Base-by-base conservation (phyloP, 352 stramenopile genomes). In the Phytophthora idaei region DNA sequence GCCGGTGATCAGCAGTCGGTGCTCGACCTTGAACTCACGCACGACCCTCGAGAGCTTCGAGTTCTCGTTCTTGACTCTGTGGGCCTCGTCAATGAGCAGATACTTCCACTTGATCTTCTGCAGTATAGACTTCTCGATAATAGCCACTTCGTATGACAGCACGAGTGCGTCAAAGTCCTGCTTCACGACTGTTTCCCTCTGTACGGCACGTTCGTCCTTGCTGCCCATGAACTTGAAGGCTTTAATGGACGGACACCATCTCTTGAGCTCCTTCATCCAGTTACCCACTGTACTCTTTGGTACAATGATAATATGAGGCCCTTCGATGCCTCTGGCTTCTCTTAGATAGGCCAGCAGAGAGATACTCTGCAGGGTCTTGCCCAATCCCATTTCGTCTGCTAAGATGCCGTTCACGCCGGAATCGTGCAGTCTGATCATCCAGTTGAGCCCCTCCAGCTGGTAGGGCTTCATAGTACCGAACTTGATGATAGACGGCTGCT, bases 221-320 rank as follows among this genome's bases (percentile, higher is more conserved):
- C 80, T 85, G 44, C 98, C 98, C 88, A 99, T 98, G 63, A 99
- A 99, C 63, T 98, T 94, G 60, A 98, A 85, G 5, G 97, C 94
- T 12, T 90, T 88, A 64, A 98, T 93, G 17, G 75, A 87, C 2
- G 98, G 98, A 46, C 97, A 93, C 97, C 97, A 99, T 58, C 97
- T 92, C 81, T 98, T 89, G 49, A 99, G 90, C 76, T 99, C 98
- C 61, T 95, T 92, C 93, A 99, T 97, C 98, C 98, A 99, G 76
- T 99, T 99, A 41, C 96, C 95, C 9, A 99, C 89, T 25, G 98
- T 99, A 4, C 97, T 98, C 53, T 99, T 97, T 2, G 98, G 98
- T 7, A 98, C 97, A 39, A 99, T 97, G 56, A 99, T 96, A n/a
- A 99, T 91, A 74, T 99, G 98, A 4, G 97, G 97, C 4, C 97